Evolutionary conservation across 2,329 filamentous ascomycete species (phyloP), one percentile per base, ranked within the genome.

Genomic region (Stemphylium lycopersici): DNA sequence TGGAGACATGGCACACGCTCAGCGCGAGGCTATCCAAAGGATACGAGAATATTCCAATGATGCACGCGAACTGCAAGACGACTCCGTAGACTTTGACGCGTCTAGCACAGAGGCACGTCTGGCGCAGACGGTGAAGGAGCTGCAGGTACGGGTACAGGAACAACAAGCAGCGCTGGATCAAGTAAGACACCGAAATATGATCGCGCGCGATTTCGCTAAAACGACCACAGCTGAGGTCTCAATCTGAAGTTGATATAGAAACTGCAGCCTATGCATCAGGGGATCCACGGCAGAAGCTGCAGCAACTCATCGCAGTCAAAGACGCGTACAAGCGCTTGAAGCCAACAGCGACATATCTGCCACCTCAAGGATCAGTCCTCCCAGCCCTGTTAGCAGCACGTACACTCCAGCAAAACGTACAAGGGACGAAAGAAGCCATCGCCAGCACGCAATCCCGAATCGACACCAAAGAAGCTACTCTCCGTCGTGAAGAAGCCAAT

Each of bases 361-460:
- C 90, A 2, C 79, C 81, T 20, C 78, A 84, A 8, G 84, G 83
- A 44, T 93, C 90, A 16, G 80, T 87, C 5, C 75, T 95, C 6
- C 89, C 90, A 3, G 85, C 87, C 6, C 79, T 96, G 4, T 71
- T 95, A 36, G 90, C 90, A 5, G 76, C 91, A 48, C 86, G 88
- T 46, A 86, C 84, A 64, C 87, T 88, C 2, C 82, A 87, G 53
- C 80, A 83, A 52, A 86, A 86, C 13, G 83, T 90, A 43, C 74
- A 81, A 55, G 87, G 90, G 62, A 88, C 87, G 15, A 86, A 84
- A 61, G 76, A 78, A 16, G 86, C 86, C 48, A 80, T 90, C 11
- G 69, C 72, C 33, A 71, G 70, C 59, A 77, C 77, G 1, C 72
- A 77, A 40, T 62, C 75, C 26, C 77, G 77, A 38, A 62, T 83